Evolutionary conservation across 306 rosid genomes (phyloP), one percentile per base, ranked within the genome.

Genomic region (Gastrolobium villosum): DNA sequence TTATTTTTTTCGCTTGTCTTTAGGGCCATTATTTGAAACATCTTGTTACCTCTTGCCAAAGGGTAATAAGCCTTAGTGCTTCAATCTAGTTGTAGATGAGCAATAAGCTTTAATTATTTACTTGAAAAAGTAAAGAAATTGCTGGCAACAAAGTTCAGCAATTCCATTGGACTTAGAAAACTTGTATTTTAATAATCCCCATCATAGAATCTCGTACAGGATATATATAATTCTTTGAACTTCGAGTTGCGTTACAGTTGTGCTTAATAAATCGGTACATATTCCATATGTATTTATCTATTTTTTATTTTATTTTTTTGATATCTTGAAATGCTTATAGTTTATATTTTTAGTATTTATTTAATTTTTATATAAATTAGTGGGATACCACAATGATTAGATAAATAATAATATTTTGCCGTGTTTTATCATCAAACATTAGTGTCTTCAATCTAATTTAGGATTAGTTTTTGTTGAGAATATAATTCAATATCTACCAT

Each of bases 121-220:
- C 41, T 54, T 37, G 64, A 52, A 43, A 31, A 8, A 1, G 46
- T 44, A 26, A 57, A 6, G 20, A 43, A 15, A 9, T 52, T 36
- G 76, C 26, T 71, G 35, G 26, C 53, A 15, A 66, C 26, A 44
- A 66, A 44, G 72, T 43, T 43, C 48, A 50, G 41, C 63, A 70
- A 53, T 20, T 15, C 7, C 53, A 36, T 54, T 54, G 65, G 53
- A 64, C 3, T 75, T 10, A 11, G 49, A 5, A 39, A 50, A 4
- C 0, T 43, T 50, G 43, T 20, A 4, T 35, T 44, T 6, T 60
- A 36, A 32, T 15, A 37, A 11, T 62, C 39, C 39, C 15, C 39
- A 10, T 40, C 36, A 55, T 45, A 14, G 53, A 60, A 56, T 36
- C 67, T 60, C 34, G 32, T 20, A 5, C 10, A 14, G 44, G 7